Base-by-base conservation (phyloP, 2,329 filamentous ascomycete species). In the Fusarium tanahbumbuense region DNA sequence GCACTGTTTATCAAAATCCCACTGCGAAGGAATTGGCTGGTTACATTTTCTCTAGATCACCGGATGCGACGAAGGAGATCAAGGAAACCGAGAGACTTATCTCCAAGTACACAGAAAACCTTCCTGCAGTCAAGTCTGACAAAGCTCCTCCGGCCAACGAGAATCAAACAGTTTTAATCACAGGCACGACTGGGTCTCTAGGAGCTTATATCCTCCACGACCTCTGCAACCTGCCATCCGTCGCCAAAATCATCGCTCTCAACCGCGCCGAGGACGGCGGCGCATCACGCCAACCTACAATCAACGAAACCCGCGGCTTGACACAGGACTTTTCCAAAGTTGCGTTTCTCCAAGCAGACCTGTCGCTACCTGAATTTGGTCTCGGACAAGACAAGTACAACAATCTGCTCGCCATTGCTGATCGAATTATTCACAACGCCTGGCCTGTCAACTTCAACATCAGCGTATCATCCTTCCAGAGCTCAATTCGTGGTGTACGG, bases 371-470 rank as follows among this genome's bases (percentile, higher is more conserved):
- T 0, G 52, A 64, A 2, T 23, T 58, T 1, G 45, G 45, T 0
- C 9, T 64, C 0, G 52, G 40, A 0, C 2, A 46, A 5, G 6
- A 18, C 6, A 64, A 50, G 16, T 64, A 64, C 4, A 0, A 22
- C 2, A 1, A 7, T 11, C 40, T 64, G 13, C 32, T 64, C 3
- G 5, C 10, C 0, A 16, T 8, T 2, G 60, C 27, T 5, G 61
- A 64, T 20, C 40, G 60, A 1, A 40, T 64, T 1, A 20, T 64
- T 3, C 61, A 64, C 8, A 64, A 64, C 16, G 61, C 61, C 0
- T 64, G 61, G 61, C 61, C 61, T 0, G 61, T 64, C 2, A 64
- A 64, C n/a, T 64, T 64, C 52, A 64, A 64, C 3, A 50, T 64
- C 11, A 64, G 30, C 7, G 46, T 64, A 3, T 50, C 60, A 4